Conservation (phyloP, 805 yeast species). For the Sugiyamaella smithiae region DNA sequence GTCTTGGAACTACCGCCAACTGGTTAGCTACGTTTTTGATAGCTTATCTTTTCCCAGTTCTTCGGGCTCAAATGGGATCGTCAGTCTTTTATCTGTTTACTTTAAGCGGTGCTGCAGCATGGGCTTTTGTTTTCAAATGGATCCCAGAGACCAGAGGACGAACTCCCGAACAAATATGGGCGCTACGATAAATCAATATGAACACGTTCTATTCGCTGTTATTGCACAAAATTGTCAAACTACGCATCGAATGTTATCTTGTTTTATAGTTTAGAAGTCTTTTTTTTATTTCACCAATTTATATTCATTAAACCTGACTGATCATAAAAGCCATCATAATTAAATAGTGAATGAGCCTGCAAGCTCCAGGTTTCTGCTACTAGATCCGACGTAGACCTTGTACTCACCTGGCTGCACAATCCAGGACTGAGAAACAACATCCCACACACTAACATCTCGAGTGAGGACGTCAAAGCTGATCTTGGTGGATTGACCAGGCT, state of each 20-base stretch:
- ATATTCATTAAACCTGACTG: too few relatives aligned
- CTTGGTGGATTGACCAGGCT: slow-evolving; percentile 39
- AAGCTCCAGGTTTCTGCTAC: slow-evolving; percentile 22
- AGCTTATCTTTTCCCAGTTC: slow-evolving; percentile 76
- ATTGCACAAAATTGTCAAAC: too few relatives aligned
- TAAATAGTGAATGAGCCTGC: slow-evolving; percentile 17
- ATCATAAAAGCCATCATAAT: not conserved
- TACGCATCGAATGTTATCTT: too few relatives aligned
- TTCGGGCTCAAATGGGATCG: slow-evolving; percentile 67
- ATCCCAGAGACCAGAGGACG: slow-evolving; percentile 81
- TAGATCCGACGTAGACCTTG: slow-evolving; percentile 48
- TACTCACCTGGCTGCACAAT: slow-evolving; percentile 54
- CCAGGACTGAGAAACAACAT: slow-evolving; percentile 55
- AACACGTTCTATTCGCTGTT: too few relatives aligned
- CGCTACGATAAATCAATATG: too few relatives aligned
- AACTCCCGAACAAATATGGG: slow-evolving; percentile 2
- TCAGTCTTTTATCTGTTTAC: slow-evolving; percentile 68
- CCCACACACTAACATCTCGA: slow-evolving; percentile 59
- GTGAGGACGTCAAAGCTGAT: slow-evolving; percentile 46
- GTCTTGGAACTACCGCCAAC: slow-evolving; percentile 86
- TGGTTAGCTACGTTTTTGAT: slow-evolving; percentile 82
- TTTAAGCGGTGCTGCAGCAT: slow-evolving; percentile 23
- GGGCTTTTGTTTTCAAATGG: slow-evolving; percentile 42
- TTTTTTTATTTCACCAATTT: too few relatives aligned
- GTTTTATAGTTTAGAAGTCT: too few relatives aligned